Evolutionary conservation across 2,329 filamentous ascomycete species (phyloP).

Genomic region (Chrysosporium keratinophilum): DNA sequence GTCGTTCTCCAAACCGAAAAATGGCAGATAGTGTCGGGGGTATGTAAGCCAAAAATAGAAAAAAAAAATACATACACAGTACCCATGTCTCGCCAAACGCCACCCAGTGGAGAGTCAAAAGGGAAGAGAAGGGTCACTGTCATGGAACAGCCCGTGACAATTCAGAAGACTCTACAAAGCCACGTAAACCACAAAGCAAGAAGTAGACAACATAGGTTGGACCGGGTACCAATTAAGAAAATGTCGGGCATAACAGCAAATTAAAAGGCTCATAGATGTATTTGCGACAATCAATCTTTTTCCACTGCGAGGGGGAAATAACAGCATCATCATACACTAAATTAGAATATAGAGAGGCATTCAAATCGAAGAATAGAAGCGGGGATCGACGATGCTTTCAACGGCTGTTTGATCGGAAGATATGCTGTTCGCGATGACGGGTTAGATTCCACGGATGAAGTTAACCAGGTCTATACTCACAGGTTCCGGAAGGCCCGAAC

Average conservation of each 20-base stretch:
- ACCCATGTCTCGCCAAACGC: constrained; percentile 2
- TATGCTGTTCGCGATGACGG: constrained; percentile 24
- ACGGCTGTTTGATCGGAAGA: constrained; percentile 43
- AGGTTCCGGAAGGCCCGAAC: not conserved
- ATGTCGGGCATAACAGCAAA: not conserved
- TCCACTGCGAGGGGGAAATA: constrained; percentile 8
- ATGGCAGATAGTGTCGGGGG: constrained; percentile 1
- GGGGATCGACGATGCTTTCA: constrained; percentile 23
- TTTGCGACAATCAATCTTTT: constrained; percentile 16
- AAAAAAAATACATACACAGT: not conserved
- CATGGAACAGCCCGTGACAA: constrained; percentile 2
- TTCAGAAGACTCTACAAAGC: not conserved
- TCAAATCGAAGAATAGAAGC: not conserved
- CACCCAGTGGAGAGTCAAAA: not conserved
- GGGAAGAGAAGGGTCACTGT: not conserved
- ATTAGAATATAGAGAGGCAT: not conserved
- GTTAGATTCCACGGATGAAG: not conserved
- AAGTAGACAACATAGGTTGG: not conserved
- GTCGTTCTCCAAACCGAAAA: constrained; percentile 4
- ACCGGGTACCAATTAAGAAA: not conserved
- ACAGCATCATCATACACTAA: not conserved
- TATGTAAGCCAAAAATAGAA: constrained; percentile 1
- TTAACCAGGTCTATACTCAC: constrained; percentile 4
- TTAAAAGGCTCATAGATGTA: constrained; percentile 19
- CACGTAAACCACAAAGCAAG: not conserved